Conservation (phyloP, 2,329 filamentous ascomycete genomes). For the Colletotrichum costaricense region DNA sequence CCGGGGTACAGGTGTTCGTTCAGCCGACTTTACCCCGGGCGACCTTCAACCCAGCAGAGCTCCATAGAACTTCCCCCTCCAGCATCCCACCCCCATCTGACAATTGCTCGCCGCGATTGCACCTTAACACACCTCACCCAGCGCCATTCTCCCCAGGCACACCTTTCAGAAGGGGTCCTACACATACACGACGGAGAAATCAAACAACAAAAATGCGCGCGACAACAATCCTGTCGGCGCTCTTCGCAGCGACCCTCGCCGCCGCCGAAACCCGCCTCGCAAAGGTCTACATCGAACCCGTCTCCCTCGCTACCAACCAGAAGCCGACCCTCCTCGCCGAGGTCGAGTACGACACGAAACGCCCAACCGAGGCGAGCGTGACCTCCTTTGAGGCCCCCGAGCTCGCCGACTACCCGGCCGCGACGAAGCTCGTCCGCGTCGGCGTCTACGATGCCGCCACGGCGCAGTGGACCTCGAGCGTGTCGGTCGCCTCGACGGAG, state of each 20-base stretch:
- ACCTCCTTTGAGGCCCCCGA: conserved; percentile 68
- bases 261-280: conserved; percentile 56
- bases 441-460: conserved; percentile 65
- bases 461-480: conserved; percentile 63
- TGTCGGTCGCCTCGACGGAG: conserved; percentile 64
- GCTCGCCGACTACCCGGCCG: conserved; percentile 42
- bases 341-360: conserved; percentile 64
- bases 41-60: background rate
- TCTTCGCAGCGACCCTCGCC: conserved; percentile 56
- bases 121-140: background rate
- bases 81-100: background rate
- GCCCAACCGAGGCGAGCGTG: conserved; percentile 57
- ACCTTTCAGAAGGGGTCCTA: background rate
- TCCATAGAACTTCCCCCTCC: background rate
- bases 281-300: conserved; percentile 65
- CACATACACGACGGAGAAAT: background rate
- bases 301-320: conserved; percentile 47
- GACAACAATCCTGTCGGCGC: conserved; percentile 51
- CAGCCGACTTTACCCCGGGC: conserved; percentile 27
- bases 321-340: conserved; percentile 63
- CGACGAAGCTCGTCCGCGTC: conserved; percentile 62
- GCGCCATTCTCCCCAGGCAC: conserved; percentile 1
- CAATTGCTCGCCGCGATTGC: background rate
- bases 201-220: conserved; percentile 51
- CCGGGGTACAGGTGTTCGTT: conserved; percentile 4